phyloP scores from a whole-genome alignment of 768 basidiomycete species.

The Boletus reticuloceps region DNA sequence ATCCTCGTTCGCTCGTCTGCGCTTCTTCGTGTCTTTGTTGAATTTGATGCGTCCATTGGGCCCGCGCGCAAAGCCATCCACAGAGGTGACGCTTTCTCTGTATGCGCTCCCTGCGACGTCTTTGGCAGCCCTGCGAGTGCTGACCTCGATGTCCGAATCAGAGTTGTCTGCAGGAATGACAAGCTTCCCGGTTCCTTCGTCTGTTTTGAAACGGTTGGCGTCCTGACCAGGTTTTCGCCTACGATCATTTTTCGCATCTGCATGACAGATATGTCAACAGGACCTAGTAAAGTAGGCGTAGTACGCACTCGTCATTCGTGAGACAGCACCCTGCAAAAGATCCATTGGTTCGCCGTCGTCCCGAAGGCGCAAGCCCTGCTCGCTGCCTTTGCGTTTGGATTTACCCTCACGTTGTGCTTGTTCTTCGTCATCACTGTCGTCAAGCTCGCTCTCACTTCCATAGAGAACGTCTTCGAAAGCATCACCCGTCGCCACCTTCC shows the following conservation, averaged over 20 bases:
- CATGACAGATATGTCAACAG: conserved; percentile 4
- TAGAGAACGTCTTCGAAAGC: conserved; percentile 98
- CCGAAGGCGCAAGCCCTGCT: conserved; percentile 63
- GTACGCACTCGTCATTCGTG: conserved; percentile 65
- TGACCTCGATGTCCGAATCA: conserved; percentile 44
- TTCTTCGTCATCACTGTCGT: conserved; percentile 65
- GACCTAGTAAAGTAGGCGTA: neutral
- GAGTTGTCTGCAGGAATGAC: conserved; percentile 61
- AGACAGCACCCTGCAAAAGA: conserved; percentile 76
- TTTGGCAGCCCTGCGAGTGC: conserved; percentile 42
- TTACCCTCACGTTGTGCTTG: conserved; percentile 27
- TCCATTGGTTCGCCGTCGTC: conserved; percentile 97
- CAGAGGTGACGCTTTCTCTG: conserved; percentile 75
- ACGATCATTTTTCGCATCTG: conserved; percentile 47
- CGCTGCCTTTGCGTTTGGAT: conserved; percentile 36
- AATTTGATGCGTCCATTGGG: conserved; percentile 86
- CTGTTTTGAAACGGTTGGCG: conserved; percentile 81
- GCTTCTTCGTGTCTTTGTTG: conserved; percentile 96
- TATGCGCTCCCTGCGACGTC: conserved; percentile 75
- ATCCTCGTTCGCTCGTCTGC: conserved; percentile 67
- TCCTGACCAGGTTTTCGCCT: conserved; percentile 84
- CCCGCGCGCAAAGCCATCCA: conserved; percentile 88
- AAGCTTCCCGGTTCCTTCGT: conserved; percentile 80
- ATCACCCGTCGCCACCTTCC: conserved; percentile 64
- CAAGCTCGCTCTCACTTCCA: conserved; percentile 91